Base-by-base conservation (phyloP, 2,329 filamentous ascomycete genomes). In the Pseudocercospora musae region DNA sequence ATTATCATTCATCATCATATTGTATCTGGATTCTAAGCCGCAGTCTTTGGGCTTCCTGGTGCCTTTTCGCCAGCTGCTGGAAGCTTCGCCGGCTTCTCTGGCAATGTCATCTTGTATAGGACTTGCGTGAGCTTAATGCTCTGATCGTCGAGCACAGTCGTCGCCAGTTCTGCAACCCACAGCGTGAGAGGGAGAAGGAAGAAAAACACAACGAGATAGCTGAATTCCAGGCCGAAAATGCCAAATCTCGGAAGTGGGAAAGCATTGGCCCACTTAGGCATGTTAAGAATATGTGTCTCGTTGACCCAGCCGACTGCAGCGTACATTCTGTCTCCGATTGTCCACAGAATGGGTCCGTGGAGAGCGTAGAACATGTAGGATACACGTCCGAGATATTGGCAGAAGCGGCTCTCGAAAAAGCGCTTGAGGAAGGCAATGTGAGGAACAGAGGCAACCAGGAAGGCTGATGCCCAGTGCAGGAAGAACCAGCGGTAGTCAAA, bases 311-410 rank as follows among this genome's bases (percentile, higher is more conserved):
- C 88, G 0, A 81, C 80, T 7, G 85, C 84, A 4, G 83, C 80
- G 73, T 90, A 90, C 1, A 91, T 23, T 42, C 87, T 78, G 70
- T 90, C 86, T 3, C 86, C 87, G 1, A 89, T 57, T 0, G 79
- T 80, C 78, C 79, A 83, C 0, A 89, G 75, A 0, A 89, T 73
- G 0, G 86, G 86, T 0, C 87, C 87, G 66, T 89, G 87, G 10
- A 88, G 80, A 8, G 89, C 77, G 73, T 89, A 89, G 9, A 89
- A 76, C 1, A 83, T 79, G 70, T 83, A 89, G 0, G 85, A 88
- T 59, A 89, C 80, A 52, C 82, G 81, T 0, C 86, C 87, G 2
- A 89, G 78, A 64, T 87, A 87, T 69, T 87, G 86, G 69, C 82
- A 84, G 68, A 86, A 82, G 21, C 77, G 76, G 0, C 77, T 78